These are phyloP conservation scores for Marasmius tenuissimus DNA, from an alignment of 1,284 basidiomycete species.

Conservation along the genomic window DNA sequence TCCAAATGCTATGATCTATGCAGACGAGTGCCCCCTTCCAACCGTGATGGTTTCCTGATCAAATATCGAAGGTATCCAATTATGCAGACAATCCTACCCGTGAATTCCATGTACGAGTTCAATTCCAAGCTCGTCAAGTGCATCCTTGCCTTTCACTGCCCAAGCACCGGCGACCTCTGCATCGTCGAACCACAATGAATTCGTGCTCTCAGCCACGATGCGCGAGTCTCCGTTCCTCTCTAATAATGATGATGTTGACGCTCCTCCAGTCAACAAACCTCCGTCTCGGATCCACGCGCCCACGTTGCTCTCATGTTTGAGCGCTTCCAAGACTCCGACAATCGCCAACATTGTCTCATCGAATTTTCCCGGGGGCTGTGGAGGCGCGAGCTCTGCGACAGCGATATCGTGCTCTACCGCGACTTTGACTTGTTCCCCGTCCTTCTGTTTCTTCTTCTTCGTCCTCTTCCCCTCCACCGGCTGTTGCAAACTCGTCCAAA, in stretches of 20 bases:
- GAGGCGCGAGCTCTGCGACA: not conserved
- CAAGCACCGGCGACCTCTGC: constrained; percentile 3
- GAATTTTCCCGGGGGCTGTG: constrained; percentile 21
- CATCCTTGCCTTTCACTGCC: constrained; percentile 5
- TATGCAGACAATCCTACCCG: not conserved
- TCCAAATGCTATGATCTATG: too few species aligned
- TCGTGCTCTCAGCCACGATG: too few species aligned
- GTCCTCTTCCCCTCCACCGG: constrained; percentile 4
- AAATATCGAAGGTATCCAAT: too few species aligned
- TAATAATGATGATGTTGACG: not conserved
- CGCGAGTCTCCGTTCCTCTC: not conserved
- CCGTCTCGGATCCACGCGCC: constrained; percentile 57
- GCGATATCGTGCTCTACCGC: not conserved
- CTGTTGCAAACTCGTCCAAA: constrained; percentile 17
- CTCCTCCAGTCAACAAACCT: constrained; percentile 34
- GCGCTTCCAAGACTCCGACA: constrained; percentile 56
- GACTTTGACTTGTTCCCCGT: not conserved
- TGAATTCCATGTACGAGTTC: constrained; percentile 3
- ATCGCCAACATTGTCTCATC: constrained; percentile 58
- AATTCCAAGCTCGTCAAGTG: constrained; percentile 6
- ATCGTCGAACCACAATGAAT: constrained; percentile 11
- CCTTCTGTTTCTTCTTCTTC: not conserved
- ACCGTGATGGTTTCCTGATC: too few species aligned
- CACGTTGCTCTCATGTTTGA: constrained; percentile 50
- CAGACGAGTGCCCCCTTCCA: too few species aligned